Evolutionary conservation across 192 early-diverging fungal genomes (phyloP), one percentile per base, ranked within the genome.

Genomic region (Podila horticola): DNA sequence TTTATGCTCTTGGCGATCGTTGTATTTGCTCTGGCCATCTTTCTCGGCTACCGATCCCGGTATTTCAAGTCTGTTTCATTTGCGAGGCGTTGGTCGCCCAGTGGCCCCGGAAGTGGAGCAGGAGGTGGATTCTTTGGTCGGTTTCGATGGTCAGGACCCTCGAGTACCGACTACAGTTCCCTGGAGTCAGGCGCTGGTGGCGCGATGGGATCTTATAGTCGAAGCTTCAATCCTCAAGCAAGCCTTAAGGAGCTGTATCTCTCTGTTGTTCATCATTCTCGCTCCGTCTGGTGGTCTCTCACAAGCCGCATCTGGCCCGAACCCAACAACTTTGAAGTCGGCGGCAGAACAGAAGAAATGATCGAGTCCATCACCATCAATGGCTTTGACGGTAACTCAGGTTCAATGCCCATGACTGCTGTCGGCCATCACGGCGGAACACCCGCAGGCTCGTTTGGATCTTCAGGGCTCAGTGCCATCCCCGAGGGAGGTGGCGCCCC

Each of bases 271-370:
- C 77, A 81, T 45, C 77, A 73, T 31, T 69, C 77, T 5, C 66
- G 77, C 20, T 73, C 77, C 4, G 38, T 71, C 22, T 81, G 71
- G 77, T 73, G 77, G 66, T 81, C 77, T 5, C 7, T 81, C 24
- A 52, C 71, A 5, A 73, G 71, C 20, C 59, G 77, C 2, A 51
- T 81, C 66, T 81, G 77, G 77, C 77, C 71, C 4, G 77, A 81
- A 30, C 71, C 77, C 5, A 51, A 34, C 13, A 67, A 48, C 24
- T 79, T 72, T 48, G 66, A 55, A 1, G 29, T 31, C 28, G 71
- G 34, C 9, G 33, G 48, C 9, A 29, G 31, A 31, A 7, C 38
- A 13, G 68, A 69, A 19, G 66, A 81, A 12, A 73, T 72, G 71
- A 69, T 72, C 28, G 75, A 81, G 30, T 68, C 71, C 22, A 66